These are phyloP conservation scores for Begonia loranthoides DNA, from an alignment of 306 rosid genomes.

Conservation along the genomic window DNA sequence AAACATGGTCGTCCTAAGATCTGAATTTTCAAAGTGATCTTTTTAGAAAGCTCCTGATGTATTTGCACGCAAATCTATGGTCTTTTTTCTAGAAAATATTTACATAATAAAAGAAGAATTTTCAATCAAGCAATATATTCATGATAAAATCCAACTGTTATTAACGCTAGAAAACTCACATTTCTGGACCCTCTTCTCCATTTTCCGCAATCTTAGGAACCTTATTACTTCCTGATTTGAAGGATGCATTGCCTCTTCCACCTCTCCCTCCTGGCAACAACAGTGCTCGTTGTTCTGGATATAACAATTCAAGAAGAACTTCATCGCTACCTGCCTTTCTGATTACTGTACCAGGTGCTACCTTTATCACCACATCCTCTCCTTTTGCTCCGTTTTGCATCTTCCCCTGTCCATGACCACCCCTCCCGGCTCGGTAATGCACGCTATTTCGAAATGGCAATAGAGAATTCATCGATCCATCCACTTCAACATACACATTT, in stretches of 20 bases:
- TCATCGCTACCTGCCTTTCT: slow-evolving; percentile 49
- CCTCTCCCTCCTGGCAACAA: slow-evolving; percentile 88
- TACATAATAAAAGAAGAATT: no score
- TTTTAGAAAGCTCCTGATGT: no score
- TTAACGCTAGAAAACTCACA: slow-evolving; percentile 30
- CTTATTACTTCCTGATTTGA: slow-evolving; percentile 72
- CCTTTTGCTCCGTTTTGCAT: slow-evolving; percentile 75
- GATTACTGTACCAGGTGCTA: slow-evolving; percentile 73
- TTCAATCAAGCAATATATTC: not conserved
- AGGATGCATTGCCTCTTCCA: slow-evolving; percentile 88
- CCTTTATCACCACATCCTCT: slow-evolving; percentile 75
- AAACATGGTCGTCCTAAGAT: no score
- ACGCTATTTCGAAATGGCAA: slow-evolving; percentile 73
- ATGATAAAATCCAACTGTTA: not conserved
- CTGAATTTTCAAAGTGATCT: no score
- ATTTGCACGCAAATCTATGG: no score
- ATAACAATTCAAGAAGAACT: slow-evolving; percentile 64
- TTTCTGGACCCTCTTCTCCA: slow-evolving; percentile 78
- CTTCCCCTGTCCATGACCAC: slow-evolving; percentile 64
- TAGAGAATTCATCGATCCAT: slow-evolving; percentile 64
- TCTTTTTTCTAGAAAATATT: not conserved
- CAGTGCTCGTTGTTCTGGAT: slow-evolving; percentile 65
- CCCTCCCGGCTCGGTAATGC: slow-evolving; percentile 82
- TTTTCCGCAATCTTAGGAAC: slow-evolving; percentile 85
- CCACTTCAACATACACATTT: slow-evolving; percentile 69